Evolutionary conservation across 805 yeast species (phyloP).

Genomic region (Candida gorgasii): DNA sequence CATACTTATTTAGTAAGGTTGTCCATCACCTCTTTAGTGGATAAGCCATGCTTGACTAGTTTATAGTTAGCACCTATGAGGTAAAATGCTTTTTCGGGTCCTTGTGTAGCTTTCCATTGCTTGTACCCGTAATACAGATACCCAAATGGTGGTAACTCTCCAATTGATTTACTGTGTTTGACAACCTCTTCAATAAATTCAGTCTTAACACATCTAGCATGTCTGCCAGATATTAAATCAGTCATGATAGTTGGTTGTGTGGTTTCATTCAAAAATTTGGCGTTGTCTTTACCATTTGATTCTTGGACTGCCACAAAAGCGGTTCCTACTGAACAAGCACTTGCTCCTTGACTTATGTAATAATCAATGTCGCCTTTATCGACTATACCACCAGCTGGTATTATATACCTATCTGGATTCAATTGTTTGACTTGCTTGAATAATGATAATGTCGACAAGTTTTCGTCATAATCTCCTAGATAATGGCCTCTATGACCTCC

Average conservation of each 20-base stretch:
- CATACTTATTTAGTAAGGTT: slow-evolving; percentile 20
- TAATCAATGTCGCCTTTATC: slow-evolving; percentile 28
- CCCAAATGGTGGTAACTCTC: slow-evolving; percentile 36
- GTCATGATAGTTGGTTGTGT: slow-evolving; percentile 30
- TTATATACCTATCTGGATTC: slow-evolving; percentile 20
- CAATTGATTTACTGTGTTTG: slow-evolving; percentile 7
- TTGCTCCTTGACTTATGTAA: slow-evolving; percentile 44
- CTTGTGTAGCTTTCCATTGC: slow-evolving; percentile 17
- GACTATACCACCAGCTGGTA: slow-evolving; percentile 59
- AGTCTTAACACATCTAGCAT: slow-evolving; percentile 38
- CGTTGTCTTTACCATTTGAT: slow-evolving; percentile 15
- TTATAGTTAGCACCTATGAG: slow-evolving; percentile 38
- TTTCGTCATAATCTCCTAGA: slow-evolving; percentile 27
- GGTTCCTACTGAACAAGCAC: slow-evolving; percentile 60
- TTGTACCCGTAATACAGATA: slow-evolving; percentile 34
- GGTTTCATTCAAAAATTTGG: slow-evolving; percentile 18
- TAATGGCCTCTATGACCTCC: slow-evolving; percentile 66
- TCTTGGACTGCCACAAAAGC: slow-evolving; percentile 44
- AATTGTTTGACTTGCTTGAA: slow-evolving; percentile 22
- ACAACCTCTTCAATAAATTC: slow-evolving; percentile 31
- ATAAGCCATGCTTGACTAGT: slow-evolving; percentile 19
- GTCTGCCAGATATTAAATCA: slow-evolving; percentile 36
- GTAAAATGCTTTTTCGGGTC: slow-evolving; percentile 26
- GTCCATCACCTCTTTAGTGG: slow-evolving; percentile 25
- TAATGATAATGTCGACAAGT: slow-evolving; percentile 35